Percentiles rank a stretch among this genome's conserved stretches.
Evolutionary conservation across 2,329 filamentous ascomycete genomes (phyloP).

Genomic region (Hymenoscyphus linearis): DNA sequence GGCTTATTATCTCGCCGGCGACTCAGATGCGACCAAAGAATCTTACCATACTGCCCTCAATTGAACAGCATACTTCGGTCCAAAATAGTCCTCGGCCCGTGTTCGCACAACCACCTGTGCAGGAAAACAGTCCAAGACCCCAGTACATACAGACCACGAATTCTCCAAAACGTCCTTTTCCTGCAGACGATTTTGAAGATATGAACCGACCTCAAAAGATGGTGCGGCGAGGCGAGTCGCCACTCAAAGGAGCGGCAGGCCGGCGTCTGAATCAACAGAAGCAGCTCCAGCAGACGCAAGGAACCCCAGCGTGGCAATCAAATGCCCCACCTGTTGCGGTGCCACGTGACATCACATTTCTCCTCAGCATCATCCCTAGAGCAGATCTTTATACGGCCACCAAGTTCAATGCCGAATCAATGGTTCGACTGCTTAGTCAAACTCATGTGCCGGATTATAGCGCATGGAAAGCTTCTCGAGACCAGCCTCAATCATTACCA

Average conservation of each 20-base stretch:
- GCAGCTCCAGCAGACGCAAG: constrained; percentile 52
- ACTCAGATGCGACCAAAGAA: constrained; percentile 67
- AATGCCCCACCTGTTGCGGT: constrained; percentile 54
- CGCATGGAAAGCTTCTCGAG: constrained; percentile 45
- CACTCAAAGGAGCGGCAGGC: constrained; percentile 84
- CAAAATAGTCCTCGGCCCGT: constrained; percentile 29
- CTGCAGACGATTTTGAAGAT: constrained; percentile 63
- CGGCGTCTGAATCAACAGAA: constrained; percentile 69
- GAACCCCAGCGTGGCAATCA: constrained; percentile 31
- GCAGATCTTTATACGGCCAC: constrained; percentile 64
- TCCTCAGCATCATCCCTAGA: constrained; percentile 58
- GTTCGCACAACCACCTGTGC: constrained; percentile 28
- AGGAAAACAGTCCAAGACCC: constrained; percentile 31
- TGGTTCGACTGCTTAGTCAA: constrained; percentile 69
- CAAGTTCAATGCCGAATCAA: constrained; percentile 62
- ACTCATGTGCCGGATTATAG: constrained; percentile 59
- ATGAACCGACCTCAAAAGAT: constrained; percentile 77
- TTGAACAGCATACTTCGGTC: constrained; percentile 47
- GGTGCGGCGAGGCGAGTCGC: constrained; percentile 73
- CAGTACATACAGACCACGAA: constrained; percentile 28
- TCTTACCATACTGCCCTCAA: constrained; percentile 43
- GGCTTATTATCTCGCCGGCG: constrained; percentile 74
- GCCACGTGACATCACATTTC: constrained; percentile 58
- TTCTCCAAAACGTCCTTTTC: constrained; percentile 37
- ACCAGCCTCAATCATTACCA: constrained; percentile 22